These are phyloP conservation scores for Albugo laibachii DNA, from an alignment of 352 stramenopile species.

Conservation along the genomic window DNA sequence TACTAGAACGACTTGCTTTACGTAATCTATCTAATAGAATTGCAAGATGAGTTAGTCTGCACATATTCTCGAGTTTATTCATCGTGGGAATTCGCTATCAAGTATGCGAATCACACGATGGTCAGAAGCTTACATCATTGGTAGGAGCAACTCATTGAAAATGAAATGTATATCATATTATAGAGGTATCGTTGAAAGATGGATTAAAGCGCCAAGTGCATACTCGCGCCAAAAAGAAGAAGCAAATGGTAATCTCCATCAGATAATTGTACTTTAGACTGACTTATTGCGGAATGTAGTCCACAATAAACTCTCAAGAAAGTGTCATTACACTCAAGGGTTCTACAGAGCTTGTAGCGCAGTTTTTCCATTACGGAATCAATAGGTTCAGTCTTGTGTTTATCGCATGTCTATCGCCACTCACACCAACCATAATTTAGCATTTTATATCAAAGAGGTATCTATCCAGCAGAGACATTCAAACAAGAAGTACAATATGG, in stretches of 20 bases:
- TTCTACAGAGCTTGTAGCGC: conserved; percentile 95
- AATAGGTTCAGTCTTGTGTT: conserved; percentile 64
- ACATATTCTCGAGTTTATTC: too few species aligned
- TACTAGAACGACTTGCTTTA: too few species aligned
- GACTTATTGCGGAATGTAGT: neutral
- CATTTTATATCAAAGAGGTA: conserved; percentile 90
- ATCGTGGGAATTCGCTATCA: too few species aligned
- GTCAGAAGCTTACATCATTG: too few species aligned
- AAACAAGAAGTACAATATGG: conserved; percentile 95
- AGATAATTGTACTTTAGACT: neutral
- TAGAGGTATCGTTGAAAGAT: neutral
- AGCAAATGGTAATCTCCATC: neutral
- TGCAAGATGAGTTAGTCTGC: too few species aligned
- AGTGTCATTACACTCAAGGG: conserved; percentile 98
- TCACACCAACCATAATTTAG: conserved; percentile 14
- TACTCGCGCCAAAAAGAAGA: neutral
- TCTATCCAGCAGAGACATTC: conserved; percentile 98
- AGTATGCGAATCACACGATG: too few species aligned
- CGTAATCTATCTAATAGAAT: too few species aligned
- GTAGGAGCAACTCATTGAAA: too few species aligned
- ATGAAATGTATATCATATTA: neutral
- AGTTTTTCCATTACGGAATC: conserved; percentile 99
- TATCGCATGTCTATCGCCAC: neutral
- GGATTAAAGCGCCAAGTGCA: conserved; percentile 1
- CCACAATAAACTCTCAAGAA: conserved; percentile 9